Conservation (phyloP, 768 basidiomycete species). For the Termitomyces sp. region DNA sequence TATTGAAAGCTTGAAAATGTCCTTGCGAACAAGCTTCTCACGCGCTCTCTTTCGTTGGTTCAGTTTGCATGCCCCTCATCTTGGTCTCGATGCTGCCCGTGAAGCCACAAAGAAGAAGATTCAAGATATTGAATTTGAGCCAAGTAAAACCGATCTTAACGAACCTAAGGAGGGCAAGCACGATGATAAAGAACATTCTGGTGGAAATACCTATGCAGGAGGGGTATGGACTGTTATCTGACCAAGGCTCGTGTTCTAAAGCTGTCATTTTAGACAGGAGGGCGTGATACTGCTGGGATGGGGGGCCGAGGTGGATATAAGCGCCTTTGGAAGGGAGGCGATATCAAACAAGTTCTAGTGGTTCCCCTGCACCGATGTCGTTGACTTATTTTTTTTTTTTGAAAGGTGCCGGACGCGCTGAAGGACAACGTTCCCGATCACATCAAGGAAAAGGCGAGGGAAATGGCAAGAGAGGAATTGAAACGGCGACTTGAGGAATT, state of each 20-base stretch:
- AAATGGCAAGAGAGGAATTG: conserved; percentile 63
- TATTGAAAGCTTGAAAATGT: no score
- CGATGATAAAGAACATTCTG: conserved; percentile 56
- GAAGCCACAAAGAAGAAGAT: conserved; percentile 47
- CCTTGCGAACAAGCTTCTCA: not conserved
- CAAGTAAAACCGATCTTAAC: conserved; percentile 41
- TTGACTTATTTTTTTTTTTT: not conserved
- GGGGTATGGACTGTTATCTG: conserved; percentile 35
- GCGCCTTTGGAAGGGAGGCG: conserved; percentile 55
- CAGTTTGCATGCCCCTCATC: conserved; percentile 45
- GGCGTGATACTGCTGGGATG: conserved; percentile 59
- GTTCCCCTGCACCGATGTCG: not conserved
- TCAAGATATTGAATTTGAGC: conserved; percentile 52
- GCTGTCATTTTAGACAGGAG: conserved; percentile 42
- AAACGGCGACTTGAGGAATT: conserved; percentile 56
- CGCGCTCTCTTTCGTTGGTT: not conserved
- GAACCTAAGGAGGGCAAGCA: conserved; percentile 59
- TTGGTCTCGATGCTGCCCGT: conserved; percentile 55
- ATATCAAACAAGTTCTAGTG: conserved; percentile 49
- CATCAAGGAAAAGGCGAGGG: conserved; percentile 54
- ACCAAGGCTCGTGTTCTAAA: not conserved
- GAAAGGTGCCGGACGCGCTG: conserved; percentile 42
- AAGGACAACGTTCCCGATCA: conserved; percentile 58
- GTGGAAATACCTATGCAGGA: conserved; percentile 62
- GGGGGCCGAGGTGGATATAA: conserved; percentile 67